Conservation (phyloP, 768 basidiomycete genomes). For the Fomitopsis serialis region DNA sequence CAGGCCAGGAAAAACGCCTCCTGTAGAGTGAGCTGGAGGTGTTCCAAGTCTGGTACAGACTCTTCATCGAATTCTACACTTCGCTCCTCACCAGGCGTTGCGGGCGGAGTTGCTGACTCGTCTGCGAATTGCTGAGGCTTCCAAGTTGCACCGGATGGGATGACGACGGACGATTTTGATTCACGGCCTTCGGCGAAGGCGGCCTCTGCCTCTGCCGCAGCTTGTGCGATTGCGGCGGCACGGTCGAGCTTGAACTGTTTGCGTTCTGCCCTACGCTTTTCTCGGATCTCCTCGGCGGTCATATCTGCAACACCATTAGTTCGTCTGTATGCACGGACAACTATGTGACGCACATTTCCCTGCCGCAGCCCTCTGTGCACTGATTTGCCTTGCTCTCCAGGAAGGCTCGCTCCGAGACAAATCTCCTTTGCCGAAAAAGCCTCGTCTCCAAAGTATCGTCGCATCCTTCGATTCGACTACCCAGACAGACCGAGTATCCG, state of each 20-base stretch:
- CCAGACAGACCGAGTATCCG: constrained; percentile 84
- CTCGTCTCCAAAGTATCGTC: constrained; percentile 74
- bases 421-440: constrained; percentile 97
- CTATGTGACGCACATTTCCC: constrained; percentile 39
- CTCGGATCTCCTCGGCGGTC: constrained; percentile 90
- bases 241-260: constrained; percentile 92
- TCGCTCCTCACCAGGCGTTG: constrained; percentile 25
- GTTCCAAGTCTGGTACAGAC: constrained; percentile 73
- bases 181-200: constrained; percentile 70
- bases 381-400: constrained; percentile 81
- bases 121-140: constrained; percentile 37
- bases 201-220: constrained; percentile 73
- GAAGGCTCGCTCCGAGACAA: constrained; percentile 92
- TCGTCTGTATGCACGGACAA: not conserved
- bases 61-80: constrained; percentile 32
- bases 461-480: constrained; percentile 60
- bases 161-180: constrained; percentile 53
- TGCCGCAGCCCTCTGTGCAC: constrained; percentile 47
- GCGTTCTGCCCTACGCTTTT: constrained; percentile 80
- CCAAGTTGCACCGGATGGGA: constrained; percentile 82
- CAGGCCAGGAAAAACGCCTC: constrained; percentile 89
- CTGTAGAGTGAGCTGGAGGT: constrained; percentile 83
- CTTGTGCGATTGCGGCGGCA: constrained; percentile 79
- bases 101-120: constrained; percentile 9
- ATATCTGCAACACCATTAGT: constrained; percentile 25